Percentiles rank a stretch among this genome's conserved stretches.
These are phyloP conservation scores for Phytophthora ramorum DNA, from an alignment of 352 stramenopile species.

Conservation along the genomic window DNA sequence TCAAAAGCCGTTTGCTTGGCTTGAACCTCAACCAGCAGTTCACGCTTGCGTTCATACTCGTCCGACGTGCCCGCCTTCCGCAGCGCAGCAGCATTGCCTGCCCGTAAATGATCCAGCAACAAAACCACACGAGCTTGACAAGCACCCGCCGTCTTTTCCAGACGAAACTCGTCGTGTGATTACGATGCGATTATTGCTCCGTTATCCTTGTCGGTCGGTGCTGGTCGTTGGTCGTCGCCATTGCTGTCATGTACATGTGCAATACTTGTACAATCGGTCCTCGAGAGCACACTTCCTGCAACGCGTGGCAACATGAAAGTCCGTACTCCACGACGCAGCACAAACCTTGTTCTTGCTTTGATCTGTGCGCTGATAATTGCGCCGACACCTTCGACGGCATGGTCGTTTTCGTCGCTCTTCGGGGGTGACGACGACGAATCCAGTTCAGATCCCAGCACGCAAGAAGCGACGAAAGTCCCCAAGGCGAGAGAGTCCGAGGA, in stretches of 20 bases:
- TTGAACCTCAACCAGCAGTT: slow-evolving; percentile 33
- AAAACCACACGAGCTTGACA: slow-evolving; percentile 40
- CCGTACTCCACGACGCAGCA: not conserved
- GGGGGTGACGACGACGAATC: slow-evolving; percentile 5
- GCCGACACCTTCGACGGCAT: not conserved
- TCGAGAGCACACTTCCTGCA: not conserved
- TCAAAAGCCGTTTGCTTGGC: slow-evolving; percentile 24
- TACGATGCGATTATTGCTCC: no score
- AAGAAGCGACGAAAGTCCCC: not conserved
- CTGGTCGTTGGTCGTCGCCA: no score
- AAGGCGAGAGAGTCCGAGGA: no score
- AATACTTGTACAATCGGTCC: no score
- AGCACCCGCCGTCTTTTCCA: slow-evolving; percentile 46
- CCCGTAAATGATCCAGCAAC: slow-evolving; percentile 39
- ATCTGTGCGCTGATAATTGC: slow-evolving; percentile 1
- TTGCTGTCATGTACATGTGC: no score
- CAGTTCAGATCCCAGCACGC: slow-evolving; percentile 5
- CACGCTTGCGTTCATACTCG: slow-evolving; percentile 38
- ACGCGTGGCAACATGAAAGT: not conserved
- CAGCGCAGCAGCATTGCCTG: slow-evolving; percentile 38
- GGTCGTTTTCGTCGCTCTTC: slow-evolving; percentile 16
- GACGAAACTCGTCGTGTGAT: slow-evolving; percentile 19
- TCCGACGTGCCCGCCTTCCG: slow-evolving; percentile 37
- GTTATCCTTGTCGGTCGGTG: no score
- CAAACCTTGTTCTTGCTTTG: not conserved